Percentiles rank a stretch among this genome's conserved stretches.
Evolutionary conservation across 75 land plant genomes (phyloP).

Genomic region (Cryptomeria japonica): DNA sequence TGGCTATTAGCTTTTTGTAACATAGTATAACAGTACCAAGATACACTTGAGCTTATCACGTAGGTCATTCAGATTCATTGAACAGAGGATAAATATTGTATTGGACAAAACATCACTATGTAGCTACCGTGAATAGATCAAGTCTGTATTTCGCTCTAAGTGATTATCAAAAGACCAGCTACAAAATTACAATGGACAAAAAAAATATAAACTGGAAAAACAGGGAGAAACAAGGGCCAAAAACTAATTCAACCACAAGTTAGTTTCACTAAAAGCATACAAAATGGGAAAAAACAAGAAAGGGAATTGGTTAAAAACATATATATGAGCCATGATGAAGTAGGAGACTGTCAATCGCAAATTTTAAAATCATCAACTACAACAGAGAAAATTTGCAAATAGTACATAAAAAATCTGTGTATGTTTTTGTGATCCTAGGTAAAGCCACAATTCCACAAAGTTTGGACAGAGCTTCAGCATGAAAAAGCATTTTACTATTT

Average conservation of each 20-base stretch:
- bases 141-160: not conserved
- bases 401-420: not conserved
- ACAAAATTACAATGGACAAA: not conserved
- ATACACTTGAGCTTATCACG: too few relatives aligned
- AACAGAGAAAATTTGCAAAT: not conserved
- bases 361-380: not conserved
- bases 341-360: too few relatives aligned
- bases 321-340: not conserved
- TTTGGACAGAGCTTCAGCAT: not conserved
- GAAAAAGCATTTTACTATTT: not conserved
- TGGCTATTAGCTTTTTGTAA: not conserved
- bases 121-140: not conserved
- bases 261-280: not conserved
- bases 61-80: too few relatives aligned
- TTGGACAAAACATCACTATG: not conserved
- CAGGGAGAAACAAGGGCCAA: not conserved
- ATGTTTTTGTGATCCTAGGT: not conserved
- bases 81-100: too few relatives aligned
- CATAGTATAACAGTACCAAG: not conserved
- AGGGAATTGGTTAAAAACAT: not conserved
- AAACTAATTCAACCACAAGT: not conserved
- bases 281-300: not conserved
- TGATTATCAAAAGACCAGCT: not conserved
- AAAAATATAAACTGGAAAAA: not conserved
- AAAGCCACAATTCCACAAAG: not conserved